These are phyloP conservation scores for Cyberlindnera japonica DNA, from an alignment of 805 yeast species.

Conservation along the genomic window DNA sequence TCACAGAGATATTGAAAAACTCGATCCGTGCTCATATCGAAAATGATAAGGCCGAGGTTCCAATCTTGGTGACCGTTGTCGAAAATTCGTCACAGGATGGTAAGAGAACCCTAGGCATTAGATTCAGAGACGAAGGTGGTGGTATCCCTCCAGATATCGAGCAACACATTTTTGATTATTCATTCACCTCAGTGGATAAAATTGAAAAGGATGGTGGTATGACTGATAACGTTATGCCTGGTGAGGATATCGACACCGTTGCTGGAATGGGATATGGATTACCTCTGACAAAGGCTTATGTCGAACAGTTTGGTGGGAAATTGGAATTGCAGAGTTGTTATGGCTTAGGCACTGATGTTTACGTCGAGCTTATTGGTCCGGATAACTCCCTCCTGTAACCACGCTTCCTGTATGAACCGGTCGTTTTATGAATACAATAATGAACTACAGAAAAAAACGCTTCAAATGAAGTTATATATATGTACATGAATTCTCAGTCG, in stretches of 20 bases:
- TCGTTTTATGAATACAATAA: too few species aligned
- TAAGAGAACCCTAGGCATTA: constrained; percentile 48
- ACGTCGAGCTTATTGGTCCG: constrained; percentile 43
- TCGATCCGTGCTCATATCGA: constrained; percentile 88
- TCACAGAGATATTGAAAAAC: constrained; percentile 84
- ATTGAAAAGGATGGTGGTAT: constrained; percentile 48
- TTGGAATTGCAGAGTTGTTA: constrained; percentile 65
- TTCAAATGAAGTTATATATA: constrained; percentile 3
- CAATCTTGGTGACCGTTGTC: constrained; percentile 47
- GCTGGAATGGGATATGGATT: constrained; percentile 98
- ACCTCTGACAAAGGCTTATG: constrained; percentile 76
- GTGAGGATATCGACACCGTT: constrained; percentile 60
- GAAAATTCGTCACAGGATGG: constrained; percentile 25
- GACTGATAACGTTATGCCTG: constrained; percentile 63
- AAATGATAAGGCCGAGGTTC: constrained; percentile 36
- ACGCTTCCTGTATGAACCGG: background rate
- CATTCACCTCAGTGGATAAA: constrained; percentile 73
- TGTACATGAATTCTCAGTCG: constrained; percentile 6
- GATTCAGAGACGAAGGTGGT: constrained; percentile 84
- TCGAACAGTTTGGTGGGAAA: constrained; percentile 68
- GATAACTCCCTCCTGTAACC: constrained; percentile 16
- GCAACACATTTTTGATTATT: constrained; percentile 73
- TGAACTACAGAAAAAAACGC: too few species aligned
- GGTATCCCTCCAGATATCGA: constrained; percentile 74
- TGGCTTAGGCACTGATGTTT: constrained; percentile 81